These are phyloP conservation scores for Rutstroemia sp. DNA, from an alignment of 2,329 filamentous ascomycete genomes.

Conservation along the genomic window DNA sequence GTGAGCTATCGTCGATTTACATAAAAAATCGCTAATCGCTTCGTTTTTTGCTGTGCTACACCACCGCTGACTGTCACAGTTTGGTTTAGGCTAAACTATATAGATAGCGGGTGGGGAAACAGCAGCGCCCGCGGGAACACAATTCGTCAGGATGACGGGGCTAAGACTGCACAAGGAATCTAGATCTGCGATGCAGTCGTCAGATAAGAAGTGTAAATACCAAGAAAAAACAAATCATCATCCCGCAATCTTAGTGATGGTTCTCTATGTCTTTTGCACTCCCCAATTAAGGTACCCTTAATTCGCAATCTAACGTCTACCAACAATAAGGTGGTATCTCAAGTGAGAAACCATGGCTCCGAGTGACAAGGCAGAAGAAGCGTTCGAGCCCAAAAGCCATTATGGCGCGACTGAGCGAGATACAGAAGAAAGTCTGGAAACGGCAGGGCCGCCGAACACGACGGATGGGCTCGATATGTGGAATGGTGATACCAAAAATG, in stretches of 20 bases:
- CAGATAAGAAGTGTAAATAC: background rate
- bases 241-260: background rate
- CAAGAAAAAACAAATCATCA: background rate
- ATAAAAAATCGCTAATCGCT: background rate
- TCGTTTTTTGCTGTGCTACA: background rate
- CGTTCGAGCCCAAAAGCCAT: background rate
- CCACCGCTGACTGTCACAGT: too few relatives aligned
- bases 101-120: background rate
- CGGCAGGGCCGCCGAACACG: background rate
- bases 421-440: constrained; percentile 6
- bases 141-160: background rate
- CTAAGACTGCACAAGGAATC: too few relatives aligned
- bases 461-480: background rate
- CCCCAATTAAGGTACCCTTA: background rate
- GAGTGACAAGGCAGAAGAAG: background rate
- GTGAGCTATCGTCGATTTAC: background rate
- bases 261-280: background rate
- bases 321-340: background rate
- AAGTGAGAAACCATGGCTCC: background rate
- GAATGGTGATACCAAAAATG: constrained; percentile 24
- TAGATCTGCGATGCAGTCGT: background rate
- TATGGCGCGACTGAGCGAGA: background rate
- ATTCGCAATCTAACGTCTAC: background rate
- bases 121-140: background rate
- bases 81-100: too few relatives aligned